These are phyloP conservation scores for Pestalotiopsis sp. DNA, from an alignment of 2,329 filamentous ascomycete species.

Conservation along the genomic window DNA sequence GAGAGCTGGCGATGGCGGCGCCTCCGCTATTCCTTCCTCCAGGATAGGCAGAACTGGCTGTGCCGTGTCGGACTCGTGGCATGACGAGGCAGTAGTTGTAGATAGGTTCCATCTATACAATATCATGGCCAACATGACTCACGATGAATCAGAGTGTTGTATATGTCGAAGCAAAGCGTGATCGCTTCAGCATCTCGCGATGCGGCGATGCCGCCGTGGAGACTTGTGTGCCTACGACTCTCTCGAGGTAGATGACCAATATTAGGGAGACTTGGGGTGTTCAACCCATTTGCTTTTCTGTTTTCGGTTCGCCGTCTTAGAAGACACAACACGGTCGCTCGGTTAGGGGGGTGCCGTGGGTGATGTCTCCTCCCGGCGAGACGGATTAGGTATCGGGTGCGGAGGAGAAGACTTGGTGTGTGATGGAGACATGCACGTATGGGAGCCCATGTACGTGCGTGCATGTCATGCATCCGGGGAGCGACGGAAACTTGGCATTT, in stretches of 20 bases:
- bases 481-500: too few relatives aligned
- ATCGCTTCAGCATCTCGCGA: neutral
- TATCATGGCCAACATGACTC: neutral
- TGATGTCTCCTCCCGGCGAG: neutral
- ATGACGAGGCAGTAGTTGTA: too few relatives aligned
- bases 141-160: neutral
- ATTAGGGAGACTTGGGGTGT: neutral
- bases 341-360: too few relatives aligned
- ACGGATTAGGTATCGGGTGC: neutral
- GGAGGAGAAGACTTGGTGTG: neutral
- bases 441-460: neutral
- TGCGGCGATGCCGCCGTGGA: neutral
- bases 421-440: neutral
- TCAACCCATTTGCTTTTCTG: neutral
- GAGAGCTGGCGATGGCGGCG: too few relatives aligned
- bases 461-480: too few relatives aligned
- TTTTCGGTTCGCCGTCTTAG: too few relatives aligned
- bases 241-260: neutral
- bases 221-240: neutral
- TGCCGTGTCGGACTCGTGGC: too few relatives aligned
- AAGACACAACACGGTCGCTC: too few relatives aligned
- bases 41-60: neutral
- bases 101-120: neutral
- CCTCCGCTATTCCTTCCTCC: neutral
- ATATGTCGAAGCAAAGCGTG: neutral